Evolutionary conservation across 441 rosid genomes (phyloP), one percentile per base, ranked within the genome.

Genomic region (Brassica balearica): DNA sequence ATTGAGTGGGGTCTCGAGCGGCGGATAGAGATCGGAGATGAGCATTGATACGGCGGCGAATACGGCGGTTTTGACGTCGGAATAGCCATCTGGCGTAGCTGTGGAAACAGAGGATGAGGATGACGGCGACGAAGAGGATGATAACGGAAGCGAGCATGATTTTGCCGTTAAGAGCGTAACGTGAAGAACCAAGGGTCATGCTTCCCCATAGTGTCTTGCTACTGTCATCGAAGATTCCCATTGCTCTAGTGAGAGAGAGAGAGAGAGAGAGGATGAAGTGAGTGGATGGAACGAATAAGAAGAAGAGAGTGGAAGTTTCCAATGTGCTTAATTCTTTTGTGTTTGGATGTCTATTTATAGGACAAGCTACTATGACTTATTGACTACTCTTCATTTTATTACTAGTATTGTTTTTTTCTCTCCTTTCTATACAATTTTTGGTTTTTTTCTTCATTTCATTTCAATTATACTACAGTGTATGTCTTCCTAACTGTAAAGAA

Each of bases 71-170:
- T 68, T 73, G 81, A 25, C 84, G 75, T 1, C 43, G 71, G 76
- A 72, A 79, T 72, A 71, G 8, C 84, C 86, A 68, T 23, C 84
- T 83, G 20, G 83, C 80, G 78, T 82, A 83, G 73, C 60, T 82
- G 72, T 86, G 88, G 79, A 87, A 82, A 67, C 84, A 82, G 79
- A 84, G 72, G 46, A 87, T 72, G 64, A 78, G 5, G 17, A 83
- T 46, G 3, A 88, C 72, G 5, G 81, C 83, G 48, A 84, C 27
- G 79, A 87, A 85, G 83, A 90, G 86, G 65, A 87, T 23, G 75
- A 87, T 64, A 1, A 78, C 88, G 9, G 87, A 73, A 74, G 82
- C 76, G 20, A 87, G 82, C 90, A 88, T 86, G 53, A 86, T 80
- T 77, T 87, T 82, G 8, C 80, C 82, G 66, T 85, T 78, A 14